phyloP scores from a whole-genome alignment of 331 rosid species.

The Pyrus hybrid region DNA sequence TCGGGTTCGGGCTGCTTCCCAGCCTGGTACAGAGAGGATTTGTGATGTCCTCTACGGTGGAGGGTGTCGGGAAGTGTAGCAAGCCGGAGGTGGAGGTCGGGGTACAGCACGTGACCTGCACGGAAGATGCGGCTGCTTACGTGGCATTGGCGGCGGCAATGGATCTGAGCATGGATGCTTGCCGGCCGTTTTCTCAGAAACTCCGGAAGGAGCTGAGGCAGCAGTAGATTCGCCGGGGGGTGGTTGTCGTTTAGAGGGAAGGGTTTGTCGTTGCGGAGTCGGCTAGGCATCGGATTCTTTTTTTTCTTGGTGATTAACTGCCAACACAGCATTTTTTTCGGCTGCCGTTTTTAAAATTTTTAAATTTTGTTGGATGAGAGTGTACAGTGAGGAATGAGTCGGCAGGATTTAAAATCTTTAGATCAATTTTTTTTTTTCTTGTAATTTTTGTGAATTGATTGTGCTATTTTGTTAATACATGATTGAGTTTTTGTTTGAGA shows the following conservation, averaged over 20 bases:
- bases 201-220: conserved; percentile 66
- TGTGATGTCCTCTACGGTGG: conserved; percentile 86
- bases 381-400: conserved; percentile 22
- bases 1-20: conserved; percentile 61
- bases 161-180: conserved; percentile 91
- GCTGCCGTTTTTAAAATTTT: neutral
- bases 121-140: conserved; percentile 94
- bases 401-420: neutral
- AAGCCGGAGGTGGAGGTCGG: conserved; percentile 84
- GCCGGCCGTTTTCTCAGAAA: conserved; percentile 72
- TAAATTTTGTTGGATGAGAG: neutral
- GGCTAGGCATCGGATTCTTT: conserved; percentile 1
- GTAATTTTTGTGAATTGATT: neutral
- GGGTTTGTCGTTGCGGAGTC: conserved; percentile 5
- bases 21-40: conserved; percentile 69
- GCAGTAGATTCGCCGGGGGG: neutral
- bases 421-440: neutral
- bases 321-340: conserved; percentile 9
- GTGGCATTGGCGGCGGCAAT: conserved; percentile 93
- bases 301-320: neutral
- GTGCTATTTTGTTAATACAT: neutral
- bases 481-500: neutral
- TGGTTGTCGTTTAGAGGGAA: conserved; percentile 8
- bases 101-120: conserved; percentile 80
- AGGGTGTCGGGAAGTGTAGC: conserved; percentile 61